Base-by-base conservation (phyloP, 2,329 filamentous ascomycete genomes). In the Fusarium veterinarium region DNA sequence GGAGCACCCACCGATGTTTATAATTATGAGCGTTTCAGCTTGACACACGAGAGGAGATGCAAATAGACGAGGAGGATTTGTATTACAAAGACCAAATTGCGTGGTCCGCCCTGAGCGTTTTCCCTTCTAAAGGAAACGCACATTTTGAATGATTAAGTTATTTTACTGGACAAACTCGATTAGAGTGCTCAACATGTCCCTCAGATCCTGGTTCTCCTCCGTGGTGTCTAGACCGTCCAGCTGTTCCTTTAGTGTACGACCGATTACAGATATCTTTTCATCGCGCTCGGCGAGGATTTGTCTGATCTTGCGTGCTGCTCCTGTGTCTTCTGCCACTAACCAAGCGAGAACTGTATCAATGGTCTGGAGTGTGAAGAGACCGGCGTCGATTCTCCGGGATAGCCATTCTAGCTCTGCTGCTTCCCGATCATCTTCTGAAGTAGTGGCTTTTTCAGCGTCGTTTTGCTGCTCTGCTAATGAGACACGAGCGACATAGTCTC, bases 321-420 rank as follows among this genome's bases (percentile, higher is more conserved):
- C 94, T 38, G 86, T 86, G 77, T 99, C 96, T 82, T 99, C 96
- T 1, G 95, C 96, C 12, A 94, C 88, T 37, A 98, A 86, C 96
- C 96, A 99, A 17, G 95, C 93, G 35, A 99, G 82, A 35, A 96
- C 90, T 1, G 95, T 88, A 83, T 98, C 95, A 49, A 96, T 89
- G 5, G 90, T 92, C 83, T 97, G 94, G 61, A 98, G 82, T 31
- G 90, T 92, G 80, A 93, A 97, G 10, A 98, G 83, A 0, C 96
- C 96, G 0, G 93, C 94, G 72, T 97, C 95, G 20, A 98, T 86
- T 52, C 93, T 87, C 57, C 90, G 86, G 0, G 92, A 91, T 30
- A 97, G 87, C 88, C 91, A 95, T 75, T 93, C 93, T 53, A 91
- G 87, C 20, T 89, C 90, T 78, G 90, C 85, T 28, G 91, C 89